phyloP scores from a whole-genome alignment of 2,329 filamentous ascomycete genomes.

The Lasiodiplodia sp. region DNA sequence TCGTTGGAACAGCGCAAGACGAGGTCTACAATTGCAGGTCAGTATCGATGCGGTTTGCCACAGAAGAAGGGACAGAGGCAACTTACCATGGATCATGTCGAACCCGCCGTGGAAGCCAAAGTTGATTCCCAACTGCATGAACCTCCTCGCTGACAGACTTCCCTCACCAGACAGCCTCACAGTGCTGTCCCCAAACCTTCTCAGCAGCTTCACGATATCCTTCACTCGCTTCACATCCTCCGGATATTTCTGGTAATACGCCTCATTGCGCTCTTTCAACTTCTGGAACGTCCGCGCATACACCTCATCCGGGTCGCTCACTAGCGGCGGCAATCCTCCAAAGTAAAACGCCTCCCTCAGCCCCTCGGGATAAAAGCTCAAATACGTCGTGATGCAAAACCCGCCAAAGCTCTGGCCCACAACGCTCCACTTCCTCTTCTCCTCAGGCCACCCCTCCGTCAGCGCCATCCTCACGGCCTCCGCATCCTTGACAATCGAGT shows the following conservation, averaged over 20 bases:
- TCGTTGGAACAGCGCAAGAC: slow-evolving; percentile 76
- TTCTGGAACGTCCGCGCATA: slow-evolving; percentile 76
- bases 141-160: slow-evolving; percentile 72
- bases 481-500: slow-evolving; percentile 87
- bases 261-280: slow-evolving; percentile 73
- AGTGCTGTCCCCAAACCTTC: slow-evolving; percentile 60
- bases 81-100: slow-evolving; percentile 71
- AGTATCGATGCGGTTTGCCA: neutral
- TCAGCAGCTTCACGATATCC: slow-evolving; percentile 70
- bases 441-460: slow-evolving; percentile 71
- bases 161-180: slow-evolving; percentile 77
- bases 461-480: slow-evolving; percentile 83
- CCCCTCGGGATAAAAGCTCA: slow-evolving; percentile 79
- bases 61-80: neutral
- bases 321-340: slow-evolving; percentile 77
- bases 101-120: slow-evolving; percentile 83
- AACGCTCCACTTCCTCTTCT: slow-evolving; percentile 80
- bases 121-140: slow-evolving; percentile 77
- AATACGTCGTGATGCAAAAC: slow-evolving; percentile 83
- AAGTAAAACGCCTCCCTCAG: slow-evolving; percentile 83
- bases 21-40: slow-evolving; percentile 52
- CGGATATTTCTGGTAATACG: slow-evolving; percentile 85
- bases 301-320: slow-evolving; percentile 74
- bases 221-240: slow-evolving; percentile 76
- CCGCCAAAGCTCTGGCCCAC: slow-evolving; percentile 94